Percentiles rank a stretch among this genome's conserved stretches.
These are phyloP conservation scores for Aspergillus eucalypticola DNA, from an alignment of 2,329 filamentous ascomycete species.

Conservation along the genomic window DNA sequence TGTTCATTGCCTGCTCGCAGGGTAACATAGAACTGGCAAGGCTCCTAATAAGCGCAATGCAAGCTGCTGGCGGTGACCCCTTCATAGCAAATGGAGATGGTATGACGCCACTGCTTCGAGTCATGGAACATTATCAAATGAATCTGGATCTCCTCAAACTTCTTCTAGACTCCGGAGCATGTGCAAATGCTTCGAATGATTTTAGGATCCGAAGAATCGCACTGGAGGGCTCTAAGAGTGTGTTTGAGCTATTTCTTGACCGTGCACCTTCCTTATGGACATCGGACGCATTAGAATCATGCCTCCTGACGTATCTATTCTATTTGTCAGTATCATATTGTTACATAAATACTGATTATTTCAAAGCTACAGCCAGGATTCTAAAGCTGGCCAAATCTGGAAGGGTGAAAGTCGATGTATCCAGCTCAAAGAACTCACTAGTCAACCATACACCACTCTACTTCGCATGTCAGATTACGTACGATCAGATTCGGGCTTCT, in stretches of 20 bases:
- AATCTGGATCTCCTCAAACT: neutral
- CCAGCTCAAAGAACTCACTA: neutral
- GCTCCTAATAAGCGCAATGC: neutral
- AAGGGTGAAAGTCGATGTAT: neutral
- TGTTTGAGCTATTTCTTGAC: neutral
- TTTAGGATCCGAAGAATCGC: neutral
- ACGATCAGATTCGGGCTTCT: too few species aligned
- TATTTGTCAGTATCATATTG: neutral
- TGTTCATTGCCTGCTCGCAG: neutral
- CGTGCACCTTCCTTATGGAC: neutral
- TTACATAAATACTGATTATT: neutral
- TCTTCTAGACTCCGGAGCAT: neutral
- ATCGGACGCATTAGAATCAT: neutral
- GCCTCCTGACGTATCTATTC: neutral
- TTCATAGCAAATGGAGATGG: neutral
- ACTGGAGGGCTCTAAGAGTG: neutral
- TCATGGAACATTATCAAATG: too few species aligned
- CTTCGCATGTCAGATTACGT: too few species aligned
- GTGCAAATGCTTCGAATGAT: neutral
- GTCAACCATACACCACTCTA: neutral
- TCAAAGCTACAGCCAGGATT: neutral
- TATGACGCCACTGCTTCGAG: neutral
- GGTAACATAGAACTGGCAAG: neutral
- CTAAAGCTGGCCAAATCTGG: neutral
- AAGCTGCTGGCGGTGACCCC: neutral